Evolutionary conservation across 176 grass and related monocot genomes (phyloP), one percentile per base, ranked within the genome.

Genomic region (Lolium perenne): DNA sequence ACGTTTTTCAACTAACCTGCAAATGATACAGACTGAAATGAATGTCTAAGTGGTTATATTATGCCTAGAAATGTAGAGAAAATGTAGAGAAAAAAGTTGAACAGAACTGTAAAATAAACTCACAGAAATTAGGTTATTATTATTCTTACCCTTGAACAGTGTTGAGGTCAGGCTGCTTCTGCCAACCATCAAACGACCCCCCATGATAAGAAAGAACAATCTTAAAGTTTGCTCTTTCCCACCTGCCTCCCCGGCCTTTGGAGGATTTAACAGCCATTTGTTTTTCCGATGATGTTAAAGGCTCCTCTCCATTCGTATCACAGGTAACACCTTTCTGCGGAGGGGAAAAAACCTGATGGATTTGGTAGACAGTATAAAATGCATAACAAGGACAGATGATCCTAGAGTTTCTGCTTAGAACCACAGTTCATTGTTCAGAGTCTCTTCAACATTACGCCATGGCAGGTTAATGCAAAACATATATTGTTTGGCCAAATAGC

Each of bases 101-200:
- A 85, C 10, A 84, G 46, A 22, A 25, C 35, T 11, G 14, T 25
- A 41, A 45, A 67, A 71, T 12, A 73, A 77, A 48, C 41, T 71
- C 4, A 7, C 45, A 41, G 70, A 22, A 79, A 53, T 63, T 71
- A 54, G 25, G 58, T 58, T 65, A 66, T 65, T 7, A n/a, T 76
- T 78, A 54, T 85, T 74, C 55, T 91, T 94, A 98, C 96, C 93
- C 96, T 79, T 98, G 96, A 90, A 94, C 93, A n/a, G 96, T 98
- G 80, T 88, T 92, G 23, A 95, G 89, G 26, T 14, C 79, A 73
- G 93, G 92, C 61, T 98, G 96, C 88, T 95, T 98, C 64, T 98
- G 93, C 96, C 96, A 98, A 18, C 96, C 96, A 70, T 98, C 96
- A 8, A 98, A 95, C 0, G 97, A 94, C 0, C 75, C 76, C 8